Evolutionary conservation across 2,329 filamentous ascomycete species (phyloP), one percentile per base, ranked within the genome.

Genomic region (Pleurostoma richardsiae): DNA sequence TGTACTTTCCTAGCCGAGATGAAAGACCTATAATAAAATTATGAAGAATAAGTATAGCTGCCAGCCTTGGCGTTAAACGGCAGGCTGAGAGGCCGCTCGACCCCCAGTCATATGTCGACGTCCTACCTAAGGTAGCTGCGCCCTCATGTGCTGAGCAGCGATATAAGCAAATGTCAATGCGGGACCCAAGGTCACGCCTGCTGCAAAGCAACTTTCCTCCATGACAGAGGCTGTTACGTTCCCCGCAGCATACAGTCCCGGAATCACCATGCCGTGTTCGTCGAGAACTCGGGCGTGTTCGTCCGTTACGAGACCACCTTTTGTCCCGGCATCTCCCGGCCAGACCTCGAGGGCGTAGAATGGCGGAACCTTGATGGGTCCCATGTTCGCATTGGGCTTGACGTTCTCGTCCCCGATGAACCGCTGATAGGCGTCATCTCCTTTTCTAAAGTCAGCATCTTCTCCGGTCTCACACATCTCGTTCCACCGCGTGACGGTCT

Each of bases 321-420:
- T 67, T 19, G 64, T 69, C 3, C 65, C 62, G n/a, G 67, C 47
- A 47, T 69, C 61, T 10, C 66, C 65, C 6, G 67, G 65, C 42
- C 53, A 64, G 4, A 68, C 46, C 30, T 54, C 56, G n/a, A 62
- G 47, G 0, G 66, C 66, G 41, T 62, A 65, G 49, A 64, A 65
- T 8, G 61, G 64, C 1, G 48, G 51, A 40, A 53, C 55, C 5
- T 48, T 53, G 30, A 65, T 52, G 10, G 54, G 43, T 5, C 60
- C 60, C 31, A 67, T 56, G 52, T 60, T 63, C 2, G 56, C 58
- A 47, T 66, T 65, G 10, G 57, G 57, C 36, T 49, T 49, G 28
- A 53, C 50, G 6, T 44, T 48, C 4, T 63, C 54, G 49, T 67
- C 63, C 11, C 64, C 64, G 29, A 64, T 59, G 52, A 54, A 63